Evolutionary conservation across 805 yeast species (phyloP), one percentile per base, ranked within the genome.

Genomic region (Clavispora vitiphila): DNA sequence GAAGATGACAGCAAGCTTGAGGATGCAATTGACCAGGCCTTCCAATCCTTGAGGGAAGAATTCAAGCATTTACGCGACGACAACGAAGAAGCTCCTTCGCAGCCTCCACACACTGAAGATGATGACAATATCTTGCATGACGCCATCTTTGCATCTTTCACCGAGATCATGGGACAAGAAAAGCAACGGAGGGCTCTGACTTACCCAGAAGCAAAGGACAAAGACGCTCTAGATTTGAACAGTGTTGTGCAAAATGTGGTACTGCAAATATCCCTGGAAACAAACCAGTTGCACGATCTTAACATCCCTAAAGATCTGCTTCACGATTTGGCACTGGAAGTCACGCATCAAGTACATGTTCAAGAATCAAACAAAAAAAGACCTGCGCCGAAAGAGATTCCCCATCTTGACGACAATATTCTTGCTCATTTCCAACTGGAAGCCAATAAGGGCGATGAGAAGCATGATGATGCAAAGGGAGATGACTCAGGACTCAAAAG

Each of bases 391-490:
- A 40, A 46, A 10, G 55, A 50, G 11, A 44, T 66, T 32, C 71
- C 71, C 3, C 62, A 54, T 37, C 52, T 66, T 10, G 71, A 64
- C 39, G 71, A 67, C 3, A 60, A 56, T 31, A 60, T 64, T 16
- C 50, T 65, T 23, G 65, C 58, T 10, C 71, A 66, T 47, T 66
- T 66, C 42, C 65, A 63, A 29, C 53, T 60, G 24, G 66, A 63
- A 39, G 64, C 66, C 1, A 47, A 61, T 39, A 58, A 50, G 37
- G 59, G 57, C 12, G 59, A 55, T 18, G 22, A 30, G 18, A 15
- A 22, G n/a, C 38, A 12, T 19, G 32, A 29, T 5, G 32, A 29
- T 2, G 4, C 35, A 6, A 32, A 37, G 8, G 47, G 42, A 5
- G 29, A 37, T 8, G 35, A 29, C 16, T 22, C 40, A 2, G 44